Conservation (phyloP, 176 grass and related monocot genomes). For the Paspalum vaginatum region DNA sequence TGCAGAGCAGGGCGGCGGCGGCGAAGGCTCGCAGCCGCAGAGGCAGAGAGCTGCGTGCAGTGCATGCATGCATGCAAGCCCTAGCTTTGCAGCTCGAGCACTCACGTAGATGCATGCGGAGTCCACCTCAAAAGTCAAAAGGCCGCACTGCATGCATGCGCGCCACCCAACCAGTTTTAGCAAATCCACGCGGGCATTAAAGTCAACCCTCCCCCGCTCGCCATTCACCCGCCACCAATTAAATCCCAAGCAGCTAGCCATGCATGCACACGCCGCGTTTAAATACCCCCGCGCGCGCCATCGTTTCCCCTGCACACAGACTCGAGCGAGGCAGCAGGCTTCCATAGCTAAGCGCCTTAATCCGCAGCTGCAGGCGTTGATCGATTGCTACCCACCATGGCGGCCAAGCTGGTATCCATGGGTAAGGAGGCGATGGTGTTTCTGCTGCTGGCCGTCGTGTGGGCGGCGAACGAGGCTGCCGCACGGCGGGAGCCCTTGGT, state of each 20-base stretch:
- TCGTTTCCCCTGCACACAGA: conserved; percentile 12
- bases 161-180: neutral
- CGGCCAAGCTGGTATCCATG: conserved; percentile 9
- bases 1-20: conserved; percentile 7
- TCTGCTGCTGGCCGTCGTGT: conserved; percentile 4
- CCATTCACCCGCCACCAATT: conserved; percentile 37
- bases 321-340: neutral
- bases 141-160: neutral
- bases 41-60: neutral
- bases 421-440: neutral
- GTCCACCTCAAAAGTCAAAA: conserved; percentile 28
- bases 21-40: too few relatives aligned
- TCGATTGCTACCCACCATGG: too few relatives aligned
- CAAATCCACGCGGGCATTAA: conserved; percentile 24
- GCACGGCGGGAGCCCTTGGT: neutral
- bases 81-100: neutral
- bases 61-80: conserved; percentile 23
- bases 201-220: conserved; percentile 43
- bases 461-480: neutral
- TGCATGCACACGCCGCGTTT: neutral
- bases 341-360: neutral
- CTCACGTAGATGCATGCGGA: conserved; percentile 27
- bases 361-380: neutral
- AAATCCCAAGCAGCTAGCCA: neutral
- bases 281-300: conserved; percentile 20